Conservation (phyloP, 2,329 filamentous ascomycete genomes). For the Fusarium multiceps region DNA sequence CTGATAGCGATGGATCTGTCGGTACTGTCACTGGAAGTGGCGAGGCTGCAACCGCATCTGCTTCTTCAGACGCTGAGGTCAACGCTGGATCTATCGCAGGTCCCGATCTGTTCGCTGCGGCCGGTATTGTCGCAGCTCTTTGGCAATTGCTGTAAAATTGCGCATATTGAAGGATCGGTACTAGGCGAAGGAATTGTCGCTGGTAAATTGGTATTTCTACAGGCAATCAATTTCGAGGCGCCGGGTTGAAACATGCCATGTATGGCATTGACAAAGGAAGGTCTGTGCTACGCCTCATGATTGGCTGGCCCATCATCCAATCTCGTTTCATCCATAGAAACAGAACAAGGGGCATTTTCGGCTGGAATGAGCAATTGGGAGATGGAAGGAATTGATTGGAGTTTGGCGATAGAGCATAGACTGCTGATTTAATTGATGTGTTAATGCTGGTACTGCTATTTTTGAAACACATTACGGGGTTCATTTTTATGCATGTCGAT, state of each 20-base stretch:
- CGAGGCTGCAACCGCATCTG: constrained; percentile 1
- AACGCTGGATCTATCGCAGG: constrained; percentile 3
- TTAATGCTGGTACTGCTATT: not conserved
- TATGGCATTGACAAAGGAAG: not conserved
- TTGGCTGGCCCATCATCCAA: not conserved
- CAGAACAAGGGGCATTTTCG: not conserved
- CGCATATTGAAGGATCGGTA: not conserved
- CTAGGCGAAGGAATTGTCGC: not conserved
- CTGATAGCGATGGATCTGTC: not conserved
- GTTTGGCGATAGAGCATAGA: constrained; percentile 1
- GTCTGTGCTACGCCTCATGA: not conserved
- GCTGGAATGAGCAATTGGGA: not conserved
- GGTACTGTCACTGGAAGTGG: not conserved
- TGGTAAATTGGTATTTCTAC: not conserved
- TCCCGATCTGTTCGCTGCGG: not conserved
- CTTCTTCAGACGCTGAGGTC: not conserved
- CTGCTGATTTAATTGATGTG: not conserved
- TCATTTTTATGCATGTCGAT: constrained; percentile 26
- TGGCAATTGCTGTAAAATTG: constrained; percentile 25
- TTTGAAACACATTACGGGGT: constrained; percentile 15
- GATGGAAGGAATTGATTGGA: not conserved
- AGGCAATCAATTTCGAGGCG: not conserved
- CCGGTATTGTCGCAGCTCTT: constrained; percentile 3
- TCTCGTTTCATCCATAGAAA: not conserved
- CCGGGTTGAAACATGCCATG: constrained; percentile 1